These are phyloP conservation scores for Durusdinium trenchii DNA, from an alignment of 73 alveolate species.

Conservation along the genomic window DNA sequence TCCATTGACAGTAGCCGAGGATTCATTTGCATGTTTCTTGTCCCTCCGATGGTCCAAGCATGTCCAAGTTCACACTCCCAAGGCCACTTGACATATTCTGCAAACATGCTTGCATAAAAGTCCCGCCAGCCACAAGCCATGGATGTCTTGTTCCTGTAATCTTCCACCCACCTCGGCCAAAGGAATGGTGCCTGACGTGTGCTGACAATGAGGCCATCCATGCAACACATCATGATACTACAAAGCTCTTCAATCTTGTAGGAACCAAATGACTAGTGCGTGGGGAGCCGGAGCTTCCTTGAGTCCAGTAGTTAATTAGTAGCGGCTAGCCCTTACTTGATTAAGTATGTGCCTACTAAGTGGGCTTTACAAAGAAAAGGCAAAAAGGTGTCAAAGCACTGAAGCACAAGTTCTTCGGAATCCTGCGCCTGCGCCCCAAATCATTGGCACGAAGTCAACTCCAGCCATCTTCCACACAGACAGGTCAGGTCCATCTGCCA, in stretches of 20 bases:
- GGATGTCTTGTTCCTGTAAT: not conserved
- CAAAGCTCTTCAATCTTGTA: not conserved
- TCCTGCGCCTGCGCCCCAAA: constrained; percentile 65
- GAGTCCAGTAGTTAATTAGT: too few relatives aligned
- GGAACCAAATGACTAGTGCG: not conserved
- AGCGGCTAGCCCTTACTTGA: too few relatives aligned
- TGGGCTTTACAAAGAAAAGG: not conserved
- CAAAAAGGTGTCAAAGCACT: not conserved
- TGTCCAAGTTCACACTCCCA: not conserved
- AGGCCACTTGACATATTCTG: not conserved
- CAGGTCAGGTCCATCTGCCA: constrained; percentile 57
- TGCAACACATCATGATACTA: not conserved
- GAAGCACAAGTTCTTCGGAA: not conserved
- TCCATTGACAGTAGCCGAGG: too few relatives aligned
- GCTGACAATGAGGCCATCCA: not conserved
- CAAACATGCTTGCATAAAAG: not conserved
- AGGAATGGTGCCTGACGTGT: constrained; percentile 30
- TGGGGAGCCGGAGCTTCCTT: too few relatives aligned
- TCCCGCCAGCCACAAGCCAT: not conserved
- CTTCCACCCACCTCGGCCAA: not conserved
- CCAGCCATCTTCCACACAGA: constrained; percentile 63
- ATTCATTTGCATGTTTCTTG: too few relatives aligned
- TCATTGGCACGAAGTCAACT: constrained; percentile 47
- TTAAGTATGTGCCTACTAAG: too few relatives aligned
- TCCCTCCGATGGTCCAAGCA: not conserved